Percentiles rank a stretch among this genome's conserved stretches.
These are phyloP conservation scores for Spinacia oleracea DNA, from an alignment of 179 eudicot genomes.

Conservation along the genomic window DNA sequence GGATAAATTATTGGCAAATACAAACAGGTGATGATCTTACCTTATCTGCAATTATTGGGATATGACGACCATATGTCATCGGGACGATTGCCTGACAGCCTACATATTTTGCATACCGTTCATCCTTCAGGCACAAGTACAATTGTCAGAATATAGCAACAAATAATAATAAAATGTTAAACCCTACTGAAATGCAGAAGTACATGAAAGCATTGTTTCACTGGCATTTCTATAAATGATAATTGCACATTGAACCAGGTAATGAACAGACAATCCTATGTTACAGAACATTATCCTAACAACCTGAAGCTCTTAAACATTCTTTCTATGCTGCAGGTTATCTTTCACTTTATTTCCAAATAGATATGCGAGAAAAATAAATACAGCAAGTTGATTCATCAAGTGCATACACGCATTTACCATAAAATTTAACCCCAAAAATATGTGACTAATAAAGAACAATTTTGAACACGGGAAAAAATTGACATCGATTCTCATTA, in stretches of 20 bases:
- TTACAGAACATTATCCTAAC: background rate
- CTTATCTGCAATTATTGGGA: slow-evolving; percentile 83
- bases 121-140: slow-evolving; percentile 58
- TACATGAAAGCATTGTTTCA: background rate
- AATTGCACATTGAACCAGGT: background rate
- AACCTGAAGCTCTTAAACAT: background rate
- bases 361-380: background rate
- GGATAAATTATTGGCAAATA: background rate
- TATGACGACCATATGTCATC: slow-evolving; percentile 85
- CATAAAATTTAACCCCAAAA: background rate
- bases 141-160: slow-evolving; percentile 18
- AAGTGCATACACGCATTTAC: background rate
- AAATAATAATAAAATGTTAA: background rate
- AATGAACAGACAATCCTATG: slow-evolving; percentile 8
- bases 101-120: slow-evolving; percentile 80
- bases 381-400: background rate
- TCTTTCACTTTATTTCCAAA: background rate
- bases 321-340: background rate
- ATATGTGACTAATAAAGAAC: background rate
- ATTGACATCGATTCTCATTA: background rate
- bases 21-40: slow-evolving; percentile 34
- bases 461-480: background rate
- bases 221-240: too few relatives aligned
- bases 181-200: background rate
- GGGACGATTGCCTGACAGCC: slow-evolving; percentile 94